Conservation (phyloP, 192 early-diverging fungal species). For the Coemansia sp. region DNA sequence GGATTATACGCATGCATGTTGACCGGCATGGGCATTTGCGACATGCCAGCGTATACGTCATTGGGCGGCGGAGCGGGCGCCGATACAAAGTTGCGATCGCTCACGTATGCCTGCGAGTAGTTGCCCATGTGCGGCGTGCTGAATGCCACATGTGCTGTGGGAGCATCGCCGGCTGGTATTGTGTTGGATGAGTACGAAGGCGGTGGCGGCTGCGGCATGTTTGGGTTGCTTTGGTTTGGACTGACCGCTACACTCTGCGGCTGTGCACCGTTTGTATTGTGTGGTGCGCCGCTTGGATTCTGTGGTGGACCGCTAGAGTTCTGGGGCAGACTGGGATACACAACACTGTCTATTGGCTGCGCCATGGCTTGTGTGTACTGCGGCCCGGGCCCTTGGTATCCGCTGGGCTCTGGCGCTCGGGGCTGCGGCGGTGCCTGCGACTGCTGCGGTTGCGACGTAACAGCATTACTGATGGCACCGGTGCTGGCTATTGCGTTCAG, state of each 20-base stretch:
- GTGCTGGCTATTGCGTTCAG: neutral
- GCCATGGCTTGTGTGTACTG: neutral
- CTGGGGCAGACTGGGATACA: too few relatives aligned
- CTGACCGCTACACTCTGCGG: too few relatives aligned
- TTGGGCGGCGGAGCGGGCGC: constrained; percentile 1
- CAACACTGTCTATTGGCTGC: neutral
- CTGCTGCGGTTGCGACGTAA: constrained; percentile 3
- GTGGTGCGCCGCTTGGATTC: neutral
- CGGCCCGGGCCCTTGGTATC: neutral
- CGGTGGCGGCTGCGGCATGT: neutral
- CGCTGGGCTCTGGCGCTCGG: neutral
- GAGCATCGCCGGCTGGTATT: neutral
- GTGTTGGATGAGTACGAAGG: constrained; percentile 4
- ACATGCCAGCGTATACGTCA: constrained; percentile 3
- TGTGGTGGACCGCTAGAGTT: neutral
- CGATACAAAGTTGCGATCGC: constrained; percentile 5
- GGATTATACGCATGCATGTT: constrained; percentile 1
- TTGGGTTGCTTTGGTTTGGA: neutral
- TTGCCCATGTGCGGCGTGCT: constrained; percentile 1
- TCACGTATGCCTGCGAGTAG: neutral
- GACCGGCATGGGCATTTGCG: constrained; percentile 6
- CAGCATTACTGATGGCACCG: neutral
- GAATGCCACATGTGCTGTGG: neutral
- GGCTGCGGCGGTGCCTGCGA: neutral
- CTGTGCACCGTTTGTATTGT: neutral